Base-by-base conservation (phyloP, 2,329 filamentous ascomycete species). In the Domatiomyces globalis region DNA sequence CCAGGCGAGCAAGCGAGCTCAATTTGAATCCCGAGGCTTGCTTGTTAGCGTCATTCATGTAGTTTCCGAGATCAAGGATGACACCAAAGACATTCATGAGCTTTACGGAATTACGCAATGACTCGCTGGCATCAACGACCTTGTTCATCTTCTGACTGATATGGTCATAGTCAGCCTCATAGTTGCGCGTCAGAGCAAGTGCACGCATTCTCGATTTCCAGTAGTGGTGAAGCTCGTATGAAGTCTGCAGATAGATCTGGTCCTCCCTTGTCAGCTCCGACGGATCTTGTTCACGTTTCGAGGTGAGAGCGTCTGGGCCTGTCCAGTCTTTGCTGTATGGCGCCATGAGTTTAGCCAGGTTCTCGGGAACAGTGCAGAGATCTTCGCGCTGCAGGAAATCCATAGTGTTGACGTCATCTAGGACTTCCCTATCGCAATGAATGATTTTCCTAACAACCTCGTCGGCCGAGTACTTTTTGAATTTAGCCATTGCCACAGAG, bases 1-100 rank as follows among this genome's bases (percentile, higher is more conserved):
- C 89, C 51, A 98, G 74, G 51, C 92, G 82, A 25, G 87, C 86
- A 47, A 98, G 81, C 5, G 92, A 95, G 64, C 88, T 92, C 12
- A 98, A 80, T 73, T 98, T 98, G 82, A 98, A 98, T 56, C 92
- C 92, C 52, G 84, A 86, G 3, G 92, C 92, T 70, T 96, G 92
- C 72, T 98, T 98, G 71, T 95, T 96, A 51, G 89, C 84, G 65
- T 96, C 92, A 73, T 98, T 98, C 92, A 98, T 98, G 76, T 95
- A 98, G 69, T 98, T 98, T 68, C 92, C 92, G 63, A 98, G 95
- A 67, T 95, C 90, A 62, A 98, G 74, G 68, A 98, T 98, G 56
- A 96, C 77, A 53, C 90, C 89, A 51, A 98, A 79, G 46, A 98
- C 88, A 59, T 94, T 95, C 83, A 96, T 95, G 62, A 98, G 72